Evolutionary conservation across 345 rosid species (phyloP).

Genomic region (Camelina laxa): DNA sequence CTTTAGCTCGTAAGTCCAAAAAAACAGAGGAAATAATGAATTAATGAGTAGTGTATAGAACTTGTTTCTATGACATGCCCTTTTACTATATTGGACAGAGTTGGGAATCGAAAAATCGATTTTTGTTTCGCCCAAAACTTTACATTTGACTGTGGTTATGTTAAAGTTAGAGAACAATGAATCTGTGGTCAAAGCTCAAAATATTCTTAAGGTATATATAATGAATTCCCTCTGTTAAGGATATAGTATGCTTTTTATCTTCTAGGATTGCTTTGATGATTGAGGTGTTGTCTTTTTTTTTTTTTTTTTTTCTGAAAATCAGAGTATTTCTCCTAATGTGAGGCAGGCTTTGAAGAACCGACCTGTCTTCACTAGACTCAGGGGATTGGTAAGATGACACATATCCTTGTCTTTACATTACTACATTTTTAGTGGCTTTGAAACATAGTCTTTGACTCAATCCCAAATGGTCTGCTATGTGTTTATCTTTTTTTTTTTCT

Average conservation of each 20-base stretch:
- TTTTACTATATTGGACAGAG: constrained; percentile 52
- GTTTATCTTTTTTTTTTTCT: not conserved
- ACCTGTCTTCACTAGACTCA: constrained; percentile 67
- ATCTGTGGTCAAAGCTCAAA: constrained; percentile 62
- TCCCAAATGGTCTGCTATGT: constrained; percentile 9
- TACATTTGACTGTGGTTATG: constrained; percentile 92
- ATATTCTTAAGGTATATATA: constrained; percentile 67
- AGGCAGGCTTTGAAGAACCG: constrained; percentile 75
- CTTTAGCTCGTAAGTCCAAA: constrained; percentile 55
- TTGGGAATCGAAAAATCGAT: constrained; percentile 75
- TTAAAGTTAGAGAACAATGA: constrained; percentile 83
- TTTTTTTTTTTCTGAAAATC: constrained; percentile 4
- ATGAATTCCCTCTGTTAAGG: constrained; percentile 1
- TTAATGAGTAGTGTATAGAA: too few species aligned
- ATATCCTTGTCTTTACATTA: constrained; percentile 14
- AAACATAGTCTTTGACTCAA: constrained; percentile 6
- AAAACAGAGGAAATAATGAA: constrained; percentile 1
- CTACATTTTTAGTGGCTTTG: constrained; percentile 11
- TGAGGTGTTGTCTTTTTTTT: constrained; percentile 24
- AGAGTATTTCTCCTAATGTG: constrained; percentile 70
- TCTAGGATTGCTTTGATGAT: constrained; percentile 29
- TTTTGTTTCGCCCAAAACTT: constrained; percentile 70
- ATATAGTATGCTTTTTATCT: constrained; percentile 14
- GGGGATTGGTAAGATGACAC: constrained; percentile 70
- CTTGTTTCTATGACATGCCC: not conserved